Percentiles rank a stretch among this genome's conserved stretches.
Evolutionary conservation across 495 filamentous ascomycete genomes (phyloP).

Genomic region (Sordaria brevicollis): DNA sequence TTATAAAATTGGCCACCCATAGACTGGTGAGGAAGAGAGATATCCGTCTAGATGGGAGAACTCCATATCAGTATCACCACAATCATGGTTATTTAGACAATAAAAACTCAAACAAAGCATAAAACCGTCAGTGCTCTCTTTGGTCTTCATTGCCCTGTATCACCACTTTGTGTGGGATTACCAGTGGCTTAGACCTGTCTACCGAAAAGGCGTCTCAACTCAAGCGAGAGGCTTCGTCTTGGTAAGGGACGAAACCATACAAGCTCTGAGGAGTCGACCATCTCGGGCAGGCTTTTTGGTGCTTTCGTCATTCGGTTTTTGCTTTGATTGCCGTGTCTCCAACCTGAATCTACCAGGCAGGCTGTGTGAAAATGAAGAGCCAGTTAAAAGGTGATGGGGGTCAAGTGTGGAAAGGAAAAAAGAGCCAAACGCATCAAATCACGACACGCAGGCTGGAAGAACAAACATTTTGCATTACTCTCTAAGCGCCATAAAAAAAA

Average conservation of each 20-base stretch:
- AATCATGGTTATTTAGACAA: no score
- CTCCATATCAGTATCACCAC: no score
- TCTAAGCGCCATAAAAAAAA: background rate
- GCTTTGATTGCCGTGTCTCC: background rate
- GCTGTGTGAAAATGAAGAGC: background rate
- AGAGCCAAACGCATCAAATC: background rate
- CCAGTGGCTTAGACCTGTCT: constrained; percentile 20
- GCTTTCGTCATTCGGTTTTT: constrained; percentile 27
- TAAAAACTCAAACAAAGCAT: no score
- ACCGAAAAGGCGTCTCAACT: background rate
- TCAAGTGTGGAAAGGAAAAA: background rate
- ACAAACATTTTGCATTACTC: background rate
- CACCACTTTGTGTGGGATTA: constrained; percentile 2
- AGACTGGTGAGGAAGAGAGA: no score
- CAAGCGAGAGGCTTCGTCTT: constrained; percentile 23
- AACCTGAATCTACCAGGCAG: background rate
- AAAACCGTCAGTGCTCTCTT: constrained; percentile 45
- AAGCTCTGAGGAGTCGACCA: constrained; percentile 5
- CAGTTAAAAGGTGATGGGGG: no score
- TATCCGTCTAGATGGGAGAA: no score
- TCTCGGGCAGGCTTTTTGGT: constrained; percentile 8
- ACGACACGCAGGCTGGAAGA: background rate
- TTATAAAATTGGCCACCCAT: no score
- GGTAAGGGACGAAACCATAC: constrained; percentile 14
- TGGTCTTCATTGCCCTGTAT: constrained; percentile 27